These are phyloP conservation scores for Ploettnerulaceae sp. DNA, from an alignment of 2,329 filamentous ascomycete genomes.

Conservation along the genomic window DNA sequence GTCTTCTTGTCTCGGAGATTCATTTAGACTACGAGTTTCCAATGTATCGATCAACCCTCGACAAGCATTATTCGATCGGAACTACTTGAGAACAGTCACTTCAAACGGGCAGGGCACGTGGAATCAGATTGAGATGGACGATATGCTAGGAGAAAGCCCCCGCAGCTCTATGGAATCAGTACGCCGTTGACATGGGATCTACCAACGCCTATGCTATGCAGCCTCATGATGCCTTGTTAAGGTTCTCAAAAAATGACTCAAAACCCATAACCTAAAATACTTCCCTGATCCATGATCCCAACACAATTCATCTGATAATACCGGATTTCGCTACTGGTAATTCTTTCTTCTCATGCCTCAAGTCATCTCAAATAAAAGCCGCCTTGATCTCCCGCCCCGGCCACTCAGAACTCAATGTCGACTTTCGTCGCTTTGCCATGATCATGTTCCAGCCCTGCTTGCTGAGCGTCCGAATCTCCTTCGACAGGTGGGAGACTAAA, in stretches of 20 bases:
- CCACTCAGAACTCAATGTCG: conserved; percentile 31
- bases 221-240: not conserved
- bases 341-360: conserved; percentile 13
- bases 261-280: not conserved
- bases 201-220: conserved; percentile 12
- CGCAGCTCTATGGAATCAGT: conserved; percentile 26
- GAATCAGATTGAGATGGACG: conserved; percentile 35
- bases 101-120: conserved; percentile 33
- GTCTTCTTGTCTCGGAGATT: conserved; percentile 35
- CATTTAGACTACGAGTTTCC: conserved; percentile 25
- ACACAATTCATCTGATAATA: not conserved
- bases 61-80: conserved; percentile 30
- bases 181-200: not conserved
- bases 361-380: no score
- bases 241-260: not conserved
- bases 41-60: conserved; percentile 27
- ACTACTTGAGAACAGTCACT: conserved; percentile 32
- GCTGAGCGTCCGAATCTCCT: conserved; percentile 51
- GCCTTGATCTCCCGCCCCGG: no score
- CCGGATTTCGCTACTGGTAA: not conserved
- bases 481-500: conserved; percentile 86
- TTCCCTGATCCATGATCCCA: not conserved
- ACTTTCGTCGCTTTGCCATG: conserved; percentile 31
- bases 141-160: conserved; percentile 33
- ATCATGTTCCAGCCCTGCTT: conserved; percentile 28